Base-by-base conservation (phyloP, 345 rosid species). In the Adansonia digitata region DNA sequence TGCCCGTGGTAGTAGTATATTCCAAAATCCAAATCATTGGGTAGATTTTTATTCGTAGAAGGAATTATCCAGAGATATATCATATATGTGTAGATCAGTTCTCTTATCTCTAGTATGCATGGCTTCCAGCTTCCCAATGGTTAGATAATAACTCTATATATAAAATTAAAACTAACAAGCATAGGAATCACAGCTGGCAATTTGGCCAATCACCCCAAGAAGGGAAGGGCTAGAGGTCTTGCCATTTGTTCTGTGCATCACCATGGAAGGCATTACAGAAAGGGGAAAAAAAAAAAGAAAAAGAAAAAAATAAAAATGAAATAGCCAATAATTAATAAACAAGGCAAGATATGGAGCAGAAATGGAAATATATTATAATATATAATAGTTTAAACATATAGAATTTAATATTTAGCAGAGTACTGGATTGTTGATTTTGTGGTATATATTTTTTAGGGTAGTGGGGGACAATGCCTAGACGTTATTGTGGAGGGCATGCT, bases 341-440 rank as follows among this genome's bases (percentile, higher is more conserved):
- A 63, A 17, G 43, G 14, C 2, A 20, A 69, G 40, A 51, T 74
- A 70, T 49, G 52, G 57, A 55, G 37, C 18, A 75, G 51, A 66
- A n/a, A 68, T 56, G 64, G 73, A 55, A 27, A 69, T 26, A 69
- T n/a, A n/a, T n/a, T n/a, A n/a, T n/a, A n/a, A n/a, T n/a, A n/a
- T n/a, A n/a, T n/a, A n/a, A n/a, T n/a, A n/a, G n/a, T n/a, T n/a
- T n/a, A n/a, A n/a, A n/a, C n/a, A 31, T 31, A 31, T 31, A 31
- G 45, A 39, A 75, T 62, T 15, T 69, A 60, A 45, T 74, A 11
- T 52, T 60, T 69, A 75, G 60, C 62, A 52, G 78, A 75, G 68
- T 31, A 31, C 34, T 70, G 68, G 82, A 81, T 81, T 85, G 83
- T 87, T 77, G 69, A 76, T 74, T 79, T 85, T 85, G 87, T 81